phyloP scores from a whole-genome alignment of 495 filamentous ascomycete genomes.

The Glonium stellatum region DNA sequence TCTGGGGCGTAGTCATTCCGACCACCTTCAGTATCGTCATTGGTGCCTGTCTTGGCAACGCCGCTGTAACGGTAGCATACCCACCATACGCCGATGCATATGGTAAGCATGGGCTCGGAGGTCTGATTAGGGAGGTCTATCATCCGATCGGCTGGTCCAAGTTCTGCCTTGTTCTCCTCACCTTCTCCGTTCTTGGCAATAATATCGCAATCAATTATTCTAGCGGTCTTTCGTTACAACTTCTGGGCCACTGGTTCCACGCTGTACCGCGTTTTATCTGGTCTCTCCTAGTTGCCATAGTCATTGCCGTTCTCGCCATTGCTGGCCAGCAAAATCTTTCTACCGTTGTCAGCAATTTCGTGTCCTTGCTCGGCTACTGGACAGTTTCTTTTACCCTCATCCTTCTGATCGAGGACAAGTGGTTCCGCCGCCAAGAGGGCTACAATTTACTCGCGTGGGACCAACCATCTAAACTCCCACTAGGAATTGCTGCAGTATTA shows the following conservation, averaged over 20 bases:
- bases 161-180: slow-evolving; percentile 40
- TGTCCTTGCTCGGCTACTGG: slow-evolving; percentile 29
- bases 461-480: background rate
- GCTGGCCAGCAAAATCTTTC: slow-evolving; percentile 39
- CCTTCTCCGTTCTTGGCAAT: slow-evolving; percentile 33
- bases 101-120: slow-evolving; percentile 49
- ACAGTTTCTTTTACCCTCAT: slow-evolving; percentile 4
- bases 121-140: slow-evolving; percentile 48
- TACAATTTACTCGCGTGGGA: slow-evolving; percentile 8
- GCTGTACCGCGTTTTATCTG: slow-evolving; percentile 41
- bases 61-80: slow-evolving; percentile 35
- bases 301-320: slow-evolving; percentile 39
- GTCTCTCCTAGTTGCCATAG: slow-evolving; percentile 39
- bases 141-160: slow-evolving; percentile 45
- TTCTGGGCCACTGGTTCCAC: slow-evolving; percentile 38
- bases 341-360: slow-evolving; percentile 38
- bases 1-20: slow-evolving; percentile 46
- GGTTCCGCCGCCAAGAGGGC: slow-evolving; percentile 4
- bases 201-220: slow-evolving; percentile 42
- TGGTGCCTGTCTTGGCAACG: slow-evolving; percentile 48
- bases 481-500: slow-evolving; percentile 4
- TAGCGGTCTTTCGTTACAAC: slow-evolving; percentile 39
- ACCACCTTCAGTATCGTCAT: slow-evolving; percentile 51
- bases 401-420: slow-evolving; percentile 7
- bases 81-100: slow-evolving; percentile 45